Conservation (phyloP, 495 filamentous ascomycete species). For the Hypoxylon fuscum region DNA sequence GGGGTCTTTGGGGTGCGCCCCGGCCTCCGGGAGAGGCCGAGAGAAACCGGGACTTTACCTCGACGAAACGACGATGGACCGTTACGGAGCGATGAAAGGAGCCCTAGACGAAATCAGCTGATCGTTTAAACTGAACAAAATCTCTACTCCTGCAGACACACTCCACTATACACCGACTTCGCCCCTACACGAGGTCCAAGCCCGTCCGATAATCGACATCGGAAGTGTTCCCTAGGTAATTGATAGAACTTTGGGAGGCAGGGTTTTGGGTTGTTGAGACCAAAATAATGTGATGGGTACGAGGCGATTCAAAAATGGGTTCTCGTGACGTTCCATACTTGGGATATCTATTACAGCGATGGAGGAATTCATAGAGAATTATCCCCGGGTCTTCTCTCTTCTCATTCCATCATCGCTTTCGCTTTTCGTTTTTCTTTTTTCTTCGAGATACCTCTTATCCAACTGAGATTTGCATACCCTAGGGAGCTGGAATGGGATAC, state of each 20-base stretch:
- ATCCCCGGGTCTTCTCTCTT: neutral
- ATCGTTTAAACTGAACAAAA: too few relatives aligned
- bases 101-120: neutral
- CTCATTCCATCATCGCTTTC: neutral
- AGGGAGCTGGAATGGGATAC: slow-evolving; percentile 4
- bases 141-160: too few relatives aligned
- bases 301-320: too few relatives aligned
- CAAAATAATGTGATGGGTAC: too few relatives aligned
- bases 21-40: slow-evolving; percentile 51
- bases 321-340: too few relatives aligned
- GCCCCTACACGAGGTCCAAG: too few relatives aligned
- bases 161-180: too few relatives aligned
- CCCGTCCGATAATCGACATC: too few relatives aligned
- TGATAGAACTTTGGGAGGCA: too few relatives aligned
- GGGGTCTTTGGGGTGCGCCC: slow-evolving; percentile 51
- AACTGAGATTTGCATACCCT: slow-evolving; percentile 13
- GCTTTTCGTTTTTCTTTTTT: neutral
- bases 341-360: neutral
- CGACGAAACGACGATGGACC: slow-evolving; percentile 57
- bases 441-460: slow-evolving; percentile 23
- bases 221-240: too few relatives aligned
- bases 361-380: neutral
- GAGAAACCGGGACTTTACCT: slow-evolving; percentile 46
- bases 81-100: slow-evolving; percentile 50
- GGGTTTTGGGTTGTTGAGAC: too few relatives aligned